Conservation (phyloP, 2,329 filamentous ascomycete species). For the Colletotrichum navitas region DNA sequence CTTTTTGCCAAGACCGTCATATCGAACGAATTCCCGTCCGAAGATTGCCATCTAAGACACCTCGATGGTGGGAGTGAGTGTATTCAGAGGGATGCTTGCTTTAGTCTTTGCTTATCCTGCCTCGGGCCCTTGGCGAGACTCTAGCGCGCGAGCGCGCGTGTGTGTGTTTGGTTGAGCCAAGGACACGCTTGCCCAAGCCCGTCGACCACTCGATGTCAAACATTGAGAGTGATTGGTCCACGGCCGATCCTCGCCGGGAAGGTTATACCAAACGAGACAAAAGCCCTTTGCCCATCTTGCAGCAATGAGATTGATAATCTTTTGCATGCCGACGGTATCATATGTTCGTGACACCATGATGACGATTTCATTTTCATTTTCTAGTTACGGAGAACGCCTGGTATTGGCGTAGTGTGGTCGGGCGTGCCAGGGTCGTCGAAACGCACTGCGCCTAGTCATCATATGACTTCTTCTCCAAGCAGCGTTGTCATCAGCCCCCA, state of each 20-base stretch:
- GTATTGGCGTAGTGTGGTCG: background rate
- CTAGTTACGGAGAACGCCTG: background rate
- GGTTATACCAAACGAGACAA: background rate
- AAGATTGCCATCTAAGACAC: background rate
- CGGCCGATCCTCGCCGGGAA: background rate
- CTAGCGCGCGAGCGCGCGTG: no score
- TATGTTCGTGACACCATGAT: background rate
- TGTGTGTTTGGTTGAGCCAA: background rate
- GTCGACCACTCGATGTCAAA: background rate
- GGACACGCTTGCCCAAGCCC: background rate
- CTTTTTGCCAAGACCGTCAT: background rate
- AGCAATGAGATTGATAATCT: background rate
- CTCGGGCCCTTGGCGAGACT: no score
- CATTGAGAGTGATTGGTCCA: background rate
- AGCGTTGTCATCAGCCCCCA: background rate
- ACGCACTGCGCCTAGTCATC: background rate
- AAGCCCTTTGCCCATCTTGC: background rate
- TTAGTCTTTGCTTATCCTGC: background rate
- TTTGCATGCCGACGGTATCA: background rate
- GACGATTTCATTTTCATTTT: background rate
- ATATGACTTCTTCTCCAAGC: slow-evolving; percentile 4
- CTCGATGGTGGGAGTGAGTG: background rate
- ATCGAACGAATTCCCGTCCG: background rate
- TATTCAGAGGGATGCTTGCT: background rate
- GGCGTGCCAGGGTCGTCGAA: background rate